Conservation (phyloP, 2,329 filamentous ascomycete species). For the Aureobasidium vineae region DNA sequence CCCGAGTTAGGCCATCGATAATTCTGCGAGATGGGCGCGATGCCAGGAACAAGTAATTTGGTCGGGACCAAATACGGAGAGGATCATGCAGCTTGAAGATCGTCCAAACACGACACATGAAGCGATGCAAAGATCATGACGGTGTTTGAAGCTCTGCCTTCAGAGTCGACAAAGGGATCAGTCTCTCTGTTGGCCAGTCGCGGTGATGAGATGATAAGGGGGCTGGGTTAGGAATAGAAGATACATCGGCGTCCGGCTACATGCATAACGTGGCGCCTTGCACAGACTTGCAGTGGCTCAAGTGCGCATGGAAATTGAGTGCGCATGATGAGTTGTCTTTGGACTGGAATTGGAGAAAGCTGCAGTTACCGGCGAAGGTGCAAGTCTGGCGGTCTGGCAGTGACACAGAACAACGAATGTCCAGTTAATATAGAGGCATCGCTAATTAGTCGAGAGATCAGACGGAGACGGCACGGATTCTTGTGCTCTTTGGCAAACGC, state of each 20-base stretch:
- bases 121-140: slow-evolving; percentile 23
- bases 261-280: slow-evolving; percentile 24
- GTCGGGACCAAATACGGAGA: slow-evolving; percentile 17
- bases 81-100: slow-evolving; percentile 24
- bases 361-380: slow-evolving; percentile 3
- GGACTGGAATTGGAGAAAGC: slow-evolving; percentile 6
- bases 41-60: slow-evolving; percentile 28
- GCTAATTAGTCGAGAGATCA: slow-evolving; percentile 21
- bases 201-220: slow-evolving; percentile 12
- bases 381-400: slow-evolving; percentile 11
- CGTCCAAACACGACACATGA: slow-evolving; percentile 23
- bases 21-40: slow-evolving; percentile 23
- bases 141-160: slow-evolving; percentile 1
- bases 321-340: slow-evolving; percentile 21
- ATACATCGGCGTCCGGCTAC: slow-evolving; percentile 20
- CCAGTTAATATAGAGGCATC: slow-evolving; percentile 7
- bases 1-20: slow-evolving; percentile 18
- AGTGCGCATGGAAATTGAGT: slow-evolving; percentile 1
- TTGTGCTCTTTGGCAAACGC: slow-evolving; percentile 16
- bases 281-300: slow-evolving; percentile 18
- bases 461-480: slow-evolving; percentile 11
- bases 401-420: neutral
- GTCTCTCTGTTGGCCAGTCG: slow-evolving; percentile 19
- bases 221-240: slow-evolving; percentile 22
- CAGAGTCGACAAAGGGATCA: slow-evolving; percentile 15